Evolutionary conservation across 169 alveolate species (phyloP).

Genomic region (Amoebophrya sp.): DNA sequence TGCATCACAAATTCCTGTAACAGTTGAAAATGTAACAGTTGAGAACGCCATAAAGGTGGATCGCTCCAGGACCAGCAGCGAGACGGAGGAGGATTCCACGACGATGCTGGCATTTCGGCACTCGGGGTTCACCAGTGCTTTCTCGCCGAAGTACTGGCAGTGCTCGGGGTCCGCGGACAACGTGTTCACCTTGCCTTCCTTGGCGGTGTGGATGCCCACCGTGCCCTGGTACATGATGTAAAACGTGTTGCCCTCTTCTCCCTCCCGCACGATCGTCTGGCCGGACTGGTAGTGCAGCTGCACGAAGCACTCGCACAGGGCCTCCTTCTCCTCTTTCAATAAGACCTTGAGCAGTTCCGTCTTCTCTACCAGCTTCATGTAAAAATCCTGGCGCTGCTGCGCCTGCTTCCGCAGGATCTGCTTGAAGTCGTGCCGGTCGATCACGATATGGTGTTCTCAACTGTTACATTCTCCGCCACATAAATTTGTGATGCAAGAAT

Average conservation of each 20-base stretch:
- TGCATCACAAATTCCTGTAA: too few relatives aligned
- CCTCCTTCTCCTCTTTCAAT: not conserved
- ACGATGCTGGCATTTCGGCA: not conserved
- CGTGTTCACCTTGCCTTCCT: not conserved
- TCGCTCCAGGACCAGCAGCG: not conserved
- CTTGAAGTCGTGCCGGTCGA: not conserved
- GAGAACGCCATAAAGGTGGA: too few relatives aligned
- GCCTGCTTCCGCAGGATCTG: not conserved
- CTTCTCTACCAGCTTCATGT: not conserved
- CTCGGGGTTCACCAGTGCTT: not conserved
- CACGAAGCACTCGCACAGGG: not conserved
- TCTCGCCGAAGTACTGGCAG: not conserved
- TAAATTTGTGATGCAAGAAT: too few relatives aligned
- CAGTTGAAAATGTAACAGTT: too few relatives aligned
- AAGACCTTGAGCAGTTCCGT: not conserved
- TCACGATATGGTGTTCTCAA: too few relatives aligned
- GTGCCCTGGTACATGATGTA: not conserved
- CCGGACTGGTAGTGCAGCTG: not conserved
- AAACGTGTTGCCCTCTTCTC: not conserved
- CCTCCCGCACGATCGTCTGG: not conserved
- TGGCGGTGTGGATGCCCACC: not conserved
- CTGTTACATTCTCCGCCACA: too few relatives aligned
- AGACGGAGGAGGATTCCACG: not conserved
- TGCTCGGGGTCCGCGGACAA: not conserved
- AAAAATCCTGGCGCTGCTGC: not conserved